A percentile compares a stretch with the other conserved stretches of the same genome.
phyloP scores from a whole-genome alignment of 164 flowering plant species.

The Aristolochia fimbriata region DNA sequence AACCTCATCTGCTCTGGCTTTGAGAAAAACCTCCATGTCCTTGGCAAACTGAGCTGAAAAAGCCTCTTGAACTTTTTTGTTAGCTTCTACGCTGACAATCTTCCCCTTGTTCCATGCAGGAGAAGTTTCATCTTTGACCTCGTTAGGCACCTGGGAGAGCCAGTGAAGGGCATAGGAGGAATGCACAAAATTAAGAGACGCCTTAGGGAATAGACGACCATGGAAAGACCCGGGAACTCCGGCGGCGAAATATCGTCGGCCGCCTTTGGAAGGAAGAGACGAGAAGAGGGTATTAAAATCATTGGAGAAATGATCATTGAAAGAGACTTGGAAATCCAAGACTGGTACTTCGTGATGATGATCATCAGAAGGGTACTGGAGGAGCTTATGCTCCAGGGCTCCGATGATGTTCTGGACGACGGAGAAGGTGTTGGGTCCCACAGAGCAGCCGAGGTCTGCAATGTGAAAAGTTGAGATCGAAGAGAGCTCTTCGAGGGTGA shows the following conservation, averaged over 20 bases:
- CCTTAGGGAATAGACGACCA: too few relatives aligned
- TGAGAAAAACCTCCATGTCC: conserved; percentile 13
- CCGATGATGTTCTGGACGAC: too few relatives aligned
- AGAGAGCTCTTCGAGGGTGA: too few relatives aligned
- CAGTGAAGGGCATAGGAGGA: conserved; percentile 24
- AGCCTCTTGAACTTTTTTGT: conserved; percentile 10
- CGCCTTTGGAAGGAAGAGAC: conserved; percentile 7
- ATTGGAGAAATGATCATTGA: conserved; percentile 17
- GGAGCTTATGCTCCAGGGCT: too few relatives aligned
- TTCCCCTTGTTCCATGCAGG: conserved; percentile 19
- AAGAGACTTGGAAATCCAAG: conserved; percentile 18
- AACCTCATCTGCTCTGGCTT: conserved; percentile 15
- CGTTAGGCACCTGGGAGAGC: conserved; percentile 18
- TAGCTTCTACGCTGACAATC: conserved; percentile 6
- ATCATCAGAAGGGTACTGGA: too few relatives aligned
- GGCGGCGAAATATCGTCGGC: conserved; percentile 13
- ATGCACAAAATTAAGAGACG: conserved; percentile 17
- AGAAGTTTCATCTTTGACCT: conserved; percentile 5
- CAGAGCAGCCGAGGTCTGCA: too few relatives aligned
- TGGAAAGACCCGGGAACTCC: conserved; percentile 28
- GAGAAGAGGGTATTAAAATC: too few relatives aligned
- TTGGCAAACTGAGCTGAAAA: conserved; percentile 10
- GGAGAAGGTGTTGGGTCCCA: too few relatives aligned
- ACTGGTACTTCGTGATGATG: too few relatives aligned
- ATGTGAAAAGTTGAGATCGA: too few relatives aligned